A percentile compares a stretch with the other conserved stretches of the same genome.
Conservation (phyloP, 2,329 filamentous ascomycete species). For the Fulvia fulva region DNA sequence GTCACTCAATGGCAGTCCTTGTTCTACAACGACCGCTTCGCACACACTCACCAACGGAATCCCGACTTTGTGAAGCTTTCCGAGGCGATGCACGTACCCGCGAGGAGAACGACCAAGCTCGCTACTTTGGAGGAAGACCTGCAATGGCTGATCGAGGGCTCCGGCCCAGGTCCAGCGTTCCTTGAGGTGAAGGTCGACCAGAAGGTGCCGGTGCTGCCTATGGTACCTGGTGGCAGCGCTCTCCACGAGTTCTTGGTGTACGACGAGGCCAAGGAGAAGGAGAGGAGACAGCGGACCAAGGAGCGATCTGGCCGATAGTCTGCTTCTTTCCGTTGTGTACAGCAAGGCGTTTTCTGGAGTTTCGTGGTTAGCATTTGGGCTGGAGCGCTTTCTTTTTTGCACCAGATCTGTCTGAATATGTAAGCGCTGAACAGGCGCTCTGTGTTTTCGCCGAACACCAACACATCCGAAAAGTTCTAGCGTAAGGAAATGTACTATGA, state of each 20-base stretch:
- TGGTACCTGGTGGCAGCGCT: conserved; percentile 84
- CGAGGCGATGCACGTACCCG: conserved; percentile 84
- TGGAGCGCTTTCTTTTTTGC: neutral
- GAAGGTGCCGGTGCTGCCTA: conserved; percentile 91
- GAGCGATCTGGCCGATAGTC: conserved; percentile 36
- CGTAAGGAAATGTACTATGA: neutral
- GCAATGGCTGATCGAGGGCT: conserved; percentile 74
- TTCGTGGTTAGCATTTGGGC: neutral
- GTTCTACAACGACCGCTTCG: conserved; percentile 91
- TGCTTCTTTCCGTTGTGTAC: neutral
- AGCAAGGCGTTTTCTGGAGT: conserved; percentile 1
- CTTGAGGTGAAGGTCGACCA: conserved; percentile 87
- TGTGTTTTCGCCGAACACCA: neutral
- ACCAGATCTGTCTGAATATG: neutral
- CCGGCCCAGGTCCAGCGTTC: conserved; percentile 80
- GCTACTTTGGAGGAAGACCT: conserved; percentile 73
- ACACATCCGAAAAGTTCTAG: neutral
- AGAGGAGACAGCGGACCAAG: conserved; percentile 34
- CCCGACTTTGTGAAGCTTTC: conserved; percentile 94
- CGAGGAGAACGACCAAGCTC: conserved; percentile 66
- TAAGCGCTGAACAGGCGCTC: neutral
- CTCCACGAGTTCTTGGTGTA: conserved; percentile 92
- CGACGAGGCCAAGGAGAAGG: conserved; percentile 59
- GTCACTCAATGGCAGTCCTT: conserved; percentile 98
- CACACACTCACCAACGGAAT: conserved; percentile 90